Percentiles rank a stretch among this genome's conserved stretches.
Evolutionary conservation across 2,329 filamentous ascomycete species (phyloP).

Genomic region (Mariannaea elegans): DNA sequence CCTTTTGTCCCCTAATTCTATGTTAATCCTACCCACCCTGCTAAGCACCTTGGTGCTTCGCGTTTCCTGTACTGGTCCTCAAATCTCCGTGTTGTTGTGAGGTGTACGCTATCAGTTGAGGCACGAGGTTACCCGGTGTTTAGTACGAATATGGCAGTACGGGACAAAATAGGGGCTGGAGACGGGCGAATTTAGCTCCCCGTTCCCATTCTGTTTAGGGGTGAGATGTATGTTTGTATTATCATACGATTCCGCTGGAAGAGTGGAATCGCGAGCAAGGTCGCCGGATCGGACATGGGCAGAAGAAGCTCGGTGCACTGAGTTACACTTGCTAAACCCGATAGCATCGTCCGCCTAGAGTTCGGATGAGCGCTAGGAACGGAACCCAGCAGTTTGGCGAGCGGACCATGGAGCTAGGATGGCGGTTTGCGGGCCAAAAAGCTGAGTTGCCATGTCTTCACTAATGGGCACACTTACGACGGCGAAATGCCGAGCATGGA

Average conservation of each 20-base stretch:
- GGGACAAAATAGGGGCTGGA: no score
- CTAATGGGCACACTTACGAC: no score
- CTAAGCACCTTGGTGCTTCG: neutral
- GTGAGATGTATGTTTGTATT: no score
- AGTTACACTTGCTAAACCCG: neutral
- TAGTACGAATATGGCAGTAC: neutral
- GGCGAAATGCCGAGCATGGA: neutral
- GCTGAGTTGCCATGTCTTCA: no score
- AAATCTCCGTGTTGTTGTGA: conserved; percentile 31
- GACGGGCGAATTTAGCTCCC: no score
- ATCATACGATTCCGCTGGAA: neutral
- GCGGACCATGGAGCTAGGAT: no score
- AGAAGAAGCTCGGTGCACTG: neutral
- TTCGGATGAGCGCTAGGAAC: conserved; percentile 5
- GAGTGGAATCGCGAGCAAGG: neutral
- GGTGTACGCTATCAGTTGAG: no score
- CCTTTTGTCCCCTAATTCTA: neutral
- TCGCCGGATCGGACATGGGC: neutral
- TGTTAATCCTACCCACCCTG: neutral
- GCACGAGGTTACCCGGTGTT: no score
- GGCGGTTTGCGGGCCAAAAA: no score
- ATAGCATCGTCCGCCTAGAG: neutral
- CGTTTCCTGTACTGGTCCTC: conserved; percentile 21
- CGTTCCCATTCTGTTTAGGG: no score
- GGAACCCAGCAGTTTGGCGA: no score